These are phyloP conservation scores for Talaromyces sp. DNA, from an alignment of 2,329 filamentous ascomycete species.

Conservation along the genomic window DNA sequence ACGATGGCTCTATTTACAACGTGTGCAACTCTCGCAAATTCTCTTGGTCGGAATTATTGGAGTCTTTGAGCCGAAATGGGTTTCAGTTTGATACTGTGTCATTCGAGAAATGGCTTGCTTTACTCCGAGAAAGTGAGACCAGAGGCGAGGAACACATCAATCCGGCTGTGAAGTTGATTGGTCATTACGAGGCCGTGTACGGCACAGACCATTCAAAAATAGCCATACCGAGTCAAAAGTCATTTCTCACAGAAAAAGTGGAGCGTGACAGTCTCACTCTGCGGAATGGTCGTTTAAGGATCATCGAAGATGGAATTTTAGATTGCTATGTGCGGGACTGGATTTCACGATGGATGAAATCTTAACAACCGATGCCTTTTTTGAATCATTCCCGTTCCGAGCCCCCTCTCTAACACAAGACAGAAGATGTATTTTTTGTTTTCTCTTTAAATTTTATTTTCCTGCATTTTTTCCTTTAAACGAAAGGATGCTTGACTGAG, in stretches of 20 bases:
- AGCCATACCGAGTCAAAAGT: constrained; percentile 3
- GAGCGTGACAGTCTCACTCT: constrained; percentile 34
- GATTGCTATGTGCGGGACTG: constrained; percentile 33
- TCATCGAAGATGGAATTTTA: constrained; percentile 37
- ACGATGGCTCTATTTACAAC: constrained; percentile 35
- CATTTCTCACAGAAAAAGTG: constrained; percentile 31
- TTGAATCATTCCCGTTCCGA: no score
- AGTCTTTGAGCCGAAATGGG: constrained; percentile 30
- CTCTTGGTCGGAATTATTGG: constrained; percentile 38
- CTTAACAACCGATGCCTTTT: no score
- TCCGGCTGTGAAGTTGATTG: constrained; percentile 36
- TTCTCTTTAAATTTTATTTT: no score
- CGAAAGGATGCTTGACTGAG: no score
- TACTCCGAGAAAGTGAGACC: constrained; percentile 32
- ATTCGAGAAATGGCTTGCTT: constrained; percentile 37
- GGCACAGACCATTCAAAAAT: neutral
- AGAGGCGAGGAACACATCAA: constrained; percentile 32
- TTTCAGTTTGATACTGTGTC: constrained; percentile 39
- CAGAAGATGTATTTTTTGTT: no score
- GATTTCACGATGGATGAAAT: constrained; percentile 29
- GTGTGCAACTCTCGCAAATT: constrained; percentile 35
- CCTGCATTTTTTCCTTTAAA: no score
- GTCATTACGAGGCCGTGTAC: constrained; percentile 35
- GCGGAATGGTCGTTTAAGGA: constrained; percentile 27
- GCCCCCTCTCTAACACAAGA: no score